These are phyloP conservation scores for Inosperma sp. DNA, from an alignment of 768 basidiomycete species.

Conservation along the genomic window DNA sequence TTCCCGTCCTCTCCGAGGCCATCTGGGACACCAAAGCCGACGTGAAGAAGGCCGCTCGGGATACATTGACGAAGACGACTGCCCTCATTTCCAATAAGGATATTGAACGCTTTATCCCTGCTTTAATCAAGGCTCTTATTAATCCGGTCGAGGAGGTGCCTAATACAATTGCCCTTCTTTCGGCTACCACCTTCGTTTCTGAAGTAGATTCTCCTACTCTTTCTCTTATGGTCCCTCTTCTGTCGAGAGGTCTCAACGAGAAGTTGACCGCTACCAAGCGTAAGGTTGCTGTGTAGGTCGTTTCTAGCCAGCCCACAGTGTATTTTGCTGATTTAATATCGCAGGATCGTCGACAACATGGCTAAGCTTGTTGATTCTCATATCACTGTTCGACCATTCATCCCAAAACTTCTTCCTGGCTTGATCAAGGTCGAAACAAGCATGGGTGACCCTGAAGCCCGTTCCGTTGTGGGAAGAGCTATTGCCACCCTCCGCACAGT, in stretches of 20 bases:
- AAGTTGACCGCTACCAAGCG: conserved; percentile 96
- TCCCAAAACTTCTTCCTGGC: conserved; percentile 92
- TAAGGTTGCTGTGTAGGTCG: conserved; percentile 90
- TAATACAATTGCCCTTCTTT: conserved; percentile 89
- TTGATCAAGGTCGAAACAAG: conserved; percentile 92
- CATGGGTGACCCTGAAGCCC: conserved; percentile 98
- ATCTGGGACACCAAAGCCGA: conserved; percentile 99
- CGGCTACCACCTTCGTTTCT: conserved; percentile 98
- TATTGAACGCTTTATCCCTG: conserved; percentile 94
- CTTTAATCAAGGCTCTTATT: conserved; percentile 95
- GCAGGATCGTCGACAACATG: conserved; percentile 96
- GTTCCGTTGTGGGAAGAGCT: conserved; percentile 84
- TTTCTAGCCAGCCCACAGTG: conserved; percentile 16
- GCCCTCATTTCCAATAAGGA: conserved; percentile 98
- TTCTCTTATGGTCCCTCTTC: conserved; percentile 94
- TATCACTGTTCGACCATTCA: conserved; percentile 92
- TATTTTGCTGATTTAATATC: conserved; percentile 18
- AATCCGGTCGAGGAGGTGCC: conserved; percentile 99
- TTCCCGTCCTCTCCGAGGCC: conserved; percentile 89
- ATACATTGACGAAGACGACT: conserved; percentile 90
- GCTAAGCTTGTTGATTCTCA: conserved; percentile 94
- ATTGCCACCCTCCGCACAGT: conserved; percentile 95
- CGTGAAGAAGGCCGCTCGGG: conserved; percentile 97
- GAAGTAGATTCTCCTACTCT: conserved; percentile 97
- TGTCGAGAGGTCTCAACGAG: conserved; percentile 90